Evolutionary conservation across 2,329 filamentous ascomycete species (phyloP), one percentile per base, ranked within the genome.

Genomic region (Aspergillus persii): DNA sequence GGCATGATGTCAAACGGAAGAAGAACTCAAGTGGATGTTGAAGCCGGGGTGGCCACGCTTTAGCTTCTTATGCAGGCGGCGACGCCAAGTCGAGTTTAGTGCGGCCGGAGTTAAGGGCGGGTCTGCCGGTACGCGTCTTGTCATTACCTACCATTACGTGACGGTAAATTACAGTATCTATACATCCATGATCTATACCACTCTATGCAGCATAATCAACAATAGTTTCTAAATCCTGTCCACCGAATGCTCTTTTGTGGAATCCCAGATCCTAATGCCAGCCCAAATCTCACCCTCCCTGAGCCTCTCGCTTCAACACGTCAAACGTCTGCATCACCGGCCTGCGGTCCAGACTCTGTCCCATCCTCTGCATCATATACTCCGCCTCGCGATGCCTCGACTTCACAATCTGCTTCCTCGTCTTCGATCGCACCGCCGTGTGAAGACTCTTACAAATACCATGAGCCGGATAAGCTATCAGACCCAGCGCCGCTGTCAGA

Each of bases 361-460:
- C 29, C n/a, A 47, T n/a, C 8, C 23, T 52, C 3, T 12, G 18
- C 7, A 51, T 50, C 2, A 60, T 30, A 33, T 55, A 57, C 12
- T 55, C 50, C 1, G 68, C 69, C 5, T 71, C 69, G 11, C 54
- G 54, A 9, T 64, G 59, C 7, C 66, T 62, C 8, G 68, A 67
- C 12, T 65, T 65, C 8, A 63, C 50, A n/a, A 72, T 60, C 3
- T 59, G 52, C 29, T 66, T 70, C 31, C 64, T 61, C 26, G 68
- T 71, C 44, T 66, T 68, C 2, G 68, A 67, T 31, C 60, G 64
- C 8, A 69, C 53, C 1, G 65, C 63, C 5, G 66, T 53, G 31
- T 71, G 67, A n/a, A 74, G 61, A n/a, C 66, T 74, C 56, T 73
- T 73, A 30, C 62, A 66, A 3, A 74, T 67, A 0, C 71, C 71